Evolutionary conservation across 257 asterid species (phyloP).

Genomic region (Ilex aquifolium): DNA sequence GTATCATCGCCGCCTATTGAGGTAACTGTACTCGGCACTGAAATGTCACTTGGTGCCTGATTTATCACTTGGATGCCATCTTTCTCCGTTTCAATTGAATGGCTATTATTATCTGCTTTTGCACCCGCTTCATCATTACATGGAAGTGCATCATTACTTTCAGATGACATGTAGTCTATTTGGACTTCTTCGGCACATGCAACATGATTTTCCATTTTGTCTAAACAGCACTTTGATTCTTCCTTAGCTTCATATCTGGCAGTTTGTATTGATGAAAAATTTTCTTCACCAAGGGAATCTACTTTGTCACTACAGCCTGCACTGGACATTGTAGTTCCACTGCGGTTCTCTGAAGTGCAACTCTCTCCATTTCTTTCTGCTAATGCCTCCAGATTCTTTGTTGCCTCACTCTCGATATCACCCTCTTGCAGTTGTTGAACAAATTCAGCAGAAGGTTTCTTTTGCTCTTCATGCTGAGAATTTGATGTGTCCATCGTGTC

Average conservation of each 20-base stretch:
- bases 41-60: constrained; percentile 16
- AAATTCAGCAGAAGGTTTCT: constrained; percentile 17
- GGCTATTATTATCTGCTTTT: constrained; percentile 14
- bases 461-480: constrained; percentile 30
- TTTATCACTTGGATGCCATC: constrained; percentile 19
- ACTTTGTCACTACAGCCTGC: constrained; percentile 20
- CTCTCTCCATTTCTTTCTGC: constrained; percentile 20
- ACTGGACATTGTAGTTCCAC: constrained; percentile 10
- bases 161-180: constrained; percentile 8
- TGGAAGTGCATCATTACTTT: constrained; percentile 6
- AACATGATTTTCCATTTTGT: constrained; percentile 14
- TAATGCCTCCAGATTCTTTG: constrained; percentile 24
- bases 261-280: constrained; percentile 16
- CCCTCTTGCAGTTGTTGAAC: constrained; percentile 17
- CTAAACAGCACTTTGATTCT: constrained; percentile 26
- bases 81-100: constrained; percentile 18
- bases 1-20: constrained; percentile 29
- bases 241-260: constrained; percentile 22
- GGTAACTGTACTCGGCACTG: constrained; percentile 18
- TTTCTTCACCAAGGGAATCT: constrained; percentile 26
- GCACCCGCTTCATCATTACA: constrained; percentile 22
- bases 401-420: constrained; percentile 23
- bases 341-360: constrained; percentile 13
- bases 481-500: constrained; percentile 29
- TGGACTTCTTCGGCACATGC: constrained; percentile 6